Evolutionary conservation across 2,329 filamentous ascomycete species (phyloP), one percentile per base, ranked within the genome.

Genomic region (Fusarium acutatum): DNA sequence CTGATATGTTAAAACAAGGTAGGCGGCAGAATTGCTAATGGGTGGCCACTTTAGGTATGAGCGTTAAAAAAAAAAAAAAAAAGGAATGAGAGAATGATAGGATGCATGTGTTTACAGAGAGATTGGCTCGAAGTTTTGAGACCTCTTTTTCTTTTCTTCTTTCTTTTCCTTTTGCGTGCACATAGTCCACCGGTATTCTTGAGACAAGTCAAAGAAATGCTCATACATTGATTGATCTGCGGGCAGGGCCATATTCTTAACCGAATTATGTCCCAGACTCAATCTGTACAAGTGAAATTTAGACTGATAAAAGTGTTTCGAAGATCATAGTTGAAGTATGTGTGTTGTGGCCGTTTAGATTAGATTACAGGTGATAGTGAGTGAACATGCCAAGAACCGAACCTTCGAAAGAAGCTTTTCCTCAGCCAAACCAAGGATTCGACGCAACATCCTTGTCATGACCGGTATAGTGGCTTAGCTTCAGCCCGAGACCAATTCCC

Each of bases 341-440:
- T 32, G 30, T n/a, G n/a, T n/a, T n/a, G n/a, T n/a, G n/a, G n/a
- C 9, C n/a, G 30, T 24, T 50, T 34, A 34, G 22, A 34, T 50
- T 34, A 50, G 22, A 34, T 50, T 50, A 34, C n/a, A 12, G 12
- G 22, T 34, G 30, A 50, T 34, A 24, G 44, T 28, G 26, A 46
- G 47, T 34, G 47, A 50, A 34, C 10, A 12, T 50, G 35, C 17
- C 22, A 35, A 62, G 46, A 52, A 40, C 40, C 30, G 53, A 61
- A 61, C 30, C 47, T 49, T 53, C 11, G 37, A 60, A 52, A 68
- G 64, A 68, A 62, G 65, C 54, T 56, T 68, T 38, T 38, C 26
- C 12, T 38, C 30, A 37, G 37, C 50, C 28, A 53, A 50, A 26
- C 22, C 35, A 37, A 34, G 37, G 47, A 28, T 22, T 32, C 61